Evolutionary conservation across 2,329 filamentous ascomycete species (phyloP).

Genomic region (Microcera coccophila): DNA sequence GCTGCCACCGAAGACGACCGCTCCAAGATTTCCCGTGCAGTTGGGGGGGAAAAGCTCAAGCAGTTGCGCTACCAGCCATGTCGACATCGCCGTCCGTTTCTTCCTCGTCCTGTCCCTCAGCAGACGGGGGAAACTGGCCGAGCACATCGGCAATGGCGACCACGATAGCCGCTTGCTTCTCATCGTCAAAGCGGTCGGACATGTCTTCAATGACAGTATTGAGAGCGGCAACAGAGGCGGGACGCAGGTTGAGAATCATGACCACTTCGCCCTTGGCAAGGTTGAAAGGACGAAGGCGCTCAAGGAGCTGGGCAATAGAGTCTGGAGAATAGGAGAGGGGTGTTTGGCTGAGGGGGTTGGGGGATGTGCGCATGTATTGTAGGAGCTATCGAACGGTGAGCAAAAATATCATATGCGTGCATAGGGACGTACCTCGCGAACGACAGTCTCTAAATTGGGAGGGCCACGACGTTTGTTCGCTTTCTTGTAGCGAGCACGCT

Average conservation of each 20-base stretch:
- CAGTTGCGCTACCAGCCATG: constrained; percentile 35
- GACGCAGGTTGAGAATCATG: constrained; percentile 65
- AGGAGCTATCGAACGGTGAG: constrained; percentile 45
- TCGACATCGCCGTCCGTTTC: constrained; percentile 33
- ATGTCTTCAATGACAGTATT: constrained; percentile 65
- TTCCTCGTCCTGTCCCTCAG: constrained; percentile 27
- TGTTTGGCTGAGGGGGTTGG: constrained; percentile 53
- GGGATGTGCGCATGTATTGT: constrained; percentile 54
- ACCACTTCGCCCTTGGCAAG: constrained; percentile 65
- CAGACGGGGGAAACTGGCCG: constrained; percentile 44
- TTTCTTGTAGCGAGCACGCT: constrained; percentile 49
- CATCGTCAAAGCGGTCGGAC: constrained; percentile 54
- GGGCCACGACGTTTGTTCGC: constrained; percentile 48
- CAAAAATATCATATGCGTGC: not conserved
- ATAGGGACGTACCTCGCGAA: constrained; percentile 55
- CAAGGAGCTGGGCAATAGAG: constrained; percentile 51
- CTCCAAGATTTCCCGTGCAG: not conserved
- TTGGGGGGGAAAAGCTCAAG: constrained; percentile 16
- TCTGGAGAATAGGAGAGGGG: constrained; percentile 51
- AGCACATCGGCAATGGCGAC: constrained; percentile 54
- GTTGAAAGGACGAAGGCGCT: constrained; percentile 52
- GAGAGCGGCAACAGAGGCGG: constrained; percentile 52
- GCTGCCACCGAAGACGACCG: not conserved
- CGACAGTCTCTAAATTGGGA: constrained; percentile 56
- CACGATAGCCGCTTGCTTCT: constrained; percentile 57